phyloP scores from a whole-genome alignment of 768 basidiomycete species.

The Mycena rebaudengoi region DNA sequence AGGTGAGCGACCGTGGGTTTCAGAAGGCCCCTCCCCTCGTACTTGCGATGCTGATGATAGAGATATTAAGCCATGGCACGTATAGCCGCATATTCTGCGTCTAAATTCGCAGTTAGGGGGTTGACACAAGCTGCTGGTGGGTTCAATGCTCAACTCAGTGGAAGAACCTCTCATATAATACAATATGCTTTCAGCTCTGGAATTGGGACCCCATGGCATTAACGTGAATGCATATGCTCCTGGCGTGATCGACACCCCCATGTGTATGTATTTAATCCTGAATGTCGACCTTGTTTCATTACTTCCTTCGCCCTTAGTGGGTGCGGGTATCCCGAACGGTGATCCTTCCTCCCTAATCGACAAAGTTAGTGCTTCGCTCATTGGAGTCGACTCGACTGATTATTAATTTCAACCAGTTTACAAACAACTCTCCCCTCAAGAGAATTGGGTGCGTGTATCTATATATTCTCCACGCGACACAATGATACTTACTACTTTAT shows the following conservation, averaged over 20 bases:
- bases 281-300: no score
- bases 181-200: constrained; percentile 30
- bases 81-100: constrained; percentile 40
- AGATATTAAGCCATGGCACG: background rate
- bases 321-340: no score
- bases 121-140: constrained; percentile 49
- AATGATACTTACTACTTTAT: background rate
- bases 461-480: background rate
- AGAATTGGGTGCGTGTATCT: background rate
- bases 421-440: constrained; percentile 4
- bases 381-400: no score
- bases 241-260: constrained; percentile 17
- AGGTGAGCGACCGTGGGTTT: no score
- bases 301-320: no score
- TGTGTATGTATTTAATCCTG: background rate
- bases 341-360: no score
- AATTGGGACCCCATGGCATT: constrained; percentile 34
- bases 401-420: no score
- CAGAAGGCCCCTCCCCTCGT: no score
- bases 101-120: constrained; percentile 53
- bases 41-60: background rate
- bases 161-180: background rate
- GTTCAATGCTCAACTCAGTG: constrained; percentile 5
- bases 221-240: constrained; percentile 40
- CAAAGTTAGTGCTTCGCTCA: no score